phyloP scores from a whole-genome alignment of 148 eudicot species.

The Euryodendron excelsum region DNA sequence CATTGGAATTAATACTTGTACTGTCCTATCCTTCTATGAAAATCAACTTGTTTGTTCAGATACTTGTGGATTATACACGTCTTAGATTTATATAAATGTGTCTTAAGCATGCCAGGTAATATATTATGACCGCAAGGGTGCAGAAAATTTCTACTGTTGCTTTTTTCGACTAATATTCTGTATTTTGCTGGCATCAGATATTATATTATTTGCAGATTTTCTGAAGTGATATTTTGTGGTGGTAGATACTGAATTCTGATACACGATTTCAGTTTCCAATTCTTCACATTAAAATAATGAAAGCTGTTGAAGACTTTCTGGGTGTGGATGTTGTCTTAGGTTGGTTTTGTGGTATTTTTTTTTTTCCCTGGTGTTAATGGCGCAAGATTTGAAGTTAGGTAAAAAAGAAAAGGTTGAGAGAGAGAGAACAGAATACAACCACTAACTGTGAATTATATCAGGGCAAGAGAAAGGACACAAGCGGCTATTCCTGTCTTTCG shows the following conservation, averaged over 20 bases:
- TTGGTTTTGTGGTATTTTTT: too few species aligned
- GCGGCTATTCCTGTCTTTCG: too few species aligned
- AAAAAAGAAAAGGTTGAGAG: too few species aligned
- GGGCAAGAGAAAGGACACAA: too few species aligned
- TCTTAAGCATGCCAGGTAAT: not conserved
- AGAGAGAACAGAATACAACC: too few species aligned
- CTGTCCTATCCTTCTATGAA: not conserved
- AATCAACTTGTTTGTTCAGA: not conserved
- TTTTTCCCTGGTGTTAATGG: too few species aligned
- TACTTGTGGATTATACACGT: not conserved
- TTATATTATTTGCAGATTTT: not conserved
- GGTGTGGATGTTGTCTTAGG: not conserved
- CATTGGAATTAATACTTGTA: not conserved
- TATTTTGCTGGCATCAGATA: not conserved
- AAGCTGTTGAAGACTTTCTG: not conserved
- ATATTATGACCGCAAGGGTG: not conserved
- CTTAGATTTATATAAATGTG: not conserved
- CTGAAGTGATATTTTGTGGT: not conserved
- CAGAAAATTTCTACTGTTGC: not conserved
- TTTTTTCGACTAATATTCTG: not conserved
- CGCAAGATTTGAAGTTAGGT: too few species aligned
- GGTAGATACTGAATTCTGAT: not conserved
- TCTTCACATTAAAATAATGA: not conserved
- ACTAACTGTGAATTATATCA: too few species aligned
- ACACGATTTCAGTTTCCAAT: not conserved